Conservation (phyloP, 257 asterid species). For the Plantago ovata region DNA sequence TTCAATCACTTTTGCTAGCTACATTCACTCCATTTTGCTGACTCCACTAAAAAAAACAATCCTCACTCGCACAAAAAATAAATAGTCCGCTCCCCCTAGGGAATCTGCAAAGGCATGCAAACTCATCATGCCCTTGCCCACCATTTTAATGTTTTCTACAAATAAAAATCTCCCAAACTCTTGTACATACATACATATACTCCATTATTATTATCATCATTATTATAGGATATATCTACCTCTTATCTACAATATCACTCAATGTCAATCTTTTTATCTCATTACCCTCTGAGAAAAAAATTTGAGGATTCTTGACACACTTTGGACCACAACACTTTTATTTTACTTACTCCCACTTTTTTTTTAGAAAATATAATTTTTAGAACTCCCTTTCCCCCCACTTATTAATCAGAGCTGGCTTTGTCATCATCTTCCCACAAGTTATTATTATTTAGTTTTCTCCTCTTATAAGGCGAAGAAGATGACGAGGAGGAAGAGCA, state of each 20-base stretch:
- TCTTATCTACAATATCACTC: conserved; percentile 56
- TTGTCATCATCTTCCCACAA: conserved; percentile 58
- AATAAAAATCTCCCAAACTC: conserved; percentile 30
- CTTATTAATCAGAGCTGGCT: conserved; percentile 39
- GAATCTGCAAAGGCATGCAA: conserved; percentile 79
- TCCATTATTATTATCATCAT: too few relatives aligned
- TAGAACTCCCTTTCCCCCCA: conserved; percentile 12
- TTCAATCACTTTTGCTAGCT: conserved; percentile 38
- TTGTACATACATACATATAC: conserved; percentile 12
- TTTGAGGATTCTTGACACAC: conserved; percentile 50
- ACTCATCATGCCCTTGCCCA: conserved; percentile 38
- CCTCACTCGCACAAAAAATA: conserved; percentile 36
- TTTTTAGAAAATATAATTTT: conserved; percentile 6
- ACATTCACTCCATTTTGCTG: conserved; percentile 23
- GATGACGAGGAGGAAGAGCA: conserved; percentile 34
- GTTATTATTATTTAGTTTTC: conserved; percentile 53
- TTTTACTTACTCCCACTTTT: background rate
- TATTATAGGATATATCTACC: conserved; percentile 23
- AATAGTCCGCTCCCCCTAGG: conserved; percentile 59
- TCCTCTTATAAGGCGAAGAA: conserved; percentile 56
- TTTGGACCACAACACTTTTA: conserved; percentile 42
- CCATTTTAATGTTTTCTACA: conserved; percentile 28
- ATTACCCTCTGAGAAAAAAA: conserved; percentile 46
- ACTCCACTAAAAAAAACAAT: conserved; percentile 42
- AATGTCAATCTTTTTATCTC: conserved; percentile 40